Conservation (phyloP, 208 protist species). For the Leishmania major region DNA sequence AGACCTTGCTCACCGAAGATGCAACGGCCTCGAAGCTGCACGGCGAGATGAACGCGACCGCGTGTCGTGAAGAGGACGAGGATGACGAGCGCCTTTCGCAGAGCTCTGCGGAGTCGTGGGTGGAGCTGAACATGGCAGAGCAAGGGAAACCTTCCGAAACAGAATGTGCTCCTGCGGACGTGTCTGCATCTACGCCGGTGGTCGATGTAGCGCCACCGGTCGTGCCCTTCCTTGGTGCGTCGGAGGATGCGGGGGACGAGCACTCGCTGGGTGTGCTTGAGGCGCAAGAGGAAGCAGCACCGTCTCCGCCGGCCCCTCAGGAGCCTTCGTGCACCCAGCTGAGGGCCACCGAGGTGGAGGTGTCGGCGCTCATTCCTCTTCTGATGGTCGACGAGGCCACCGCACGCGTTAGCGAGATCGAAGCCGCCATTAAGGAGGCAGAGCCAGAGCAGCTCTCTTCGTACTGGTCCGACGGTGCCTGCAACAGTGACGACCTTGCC, state of each 20-base stretch:
- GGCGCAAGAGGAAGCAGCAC: neutral
- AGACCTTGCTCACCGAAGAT: neutral
- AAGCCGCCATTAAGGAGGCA: neutral
- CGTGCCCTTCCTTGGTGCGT: neutral
- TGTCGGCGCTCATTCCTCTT: neutral
- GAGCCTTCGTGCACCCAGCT: neutral
- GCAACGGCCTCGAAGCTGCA: neutral
- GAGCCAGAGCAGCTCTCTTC: neutral
- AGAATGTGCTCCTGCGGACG: neutral
- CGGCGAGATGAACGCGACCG: neutral
- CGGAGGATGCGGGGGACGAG: neutral
- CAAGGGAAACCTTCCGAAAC: neutral
- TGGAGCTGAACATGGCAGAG: slow-evolving; percentile 23
- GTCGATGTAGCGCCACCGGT: neutral
- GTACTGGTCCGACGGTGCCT: neutral
- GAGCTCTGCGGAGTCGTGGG: slow-evolving; percentile 26
- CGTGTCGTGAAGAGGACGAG: neutral
- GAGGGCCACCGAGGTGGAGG: neutral
- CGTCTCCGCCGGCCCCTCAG: neutral
- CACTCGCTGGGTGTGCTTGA: neutral
- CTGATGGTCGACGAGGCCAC: slow-evolving; percentile 1
- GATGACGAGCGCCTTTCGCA: slow-evolving; percentile 1
- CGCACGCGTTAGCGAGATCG: neutral
- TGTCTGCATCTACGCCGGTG: neutral
- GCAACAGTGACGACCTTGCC: slow-evolving; percentile 11